Base-by-base conservation (phyloP, 106 monocot genomes). In the Phalaenopsis equestris region DNA sequence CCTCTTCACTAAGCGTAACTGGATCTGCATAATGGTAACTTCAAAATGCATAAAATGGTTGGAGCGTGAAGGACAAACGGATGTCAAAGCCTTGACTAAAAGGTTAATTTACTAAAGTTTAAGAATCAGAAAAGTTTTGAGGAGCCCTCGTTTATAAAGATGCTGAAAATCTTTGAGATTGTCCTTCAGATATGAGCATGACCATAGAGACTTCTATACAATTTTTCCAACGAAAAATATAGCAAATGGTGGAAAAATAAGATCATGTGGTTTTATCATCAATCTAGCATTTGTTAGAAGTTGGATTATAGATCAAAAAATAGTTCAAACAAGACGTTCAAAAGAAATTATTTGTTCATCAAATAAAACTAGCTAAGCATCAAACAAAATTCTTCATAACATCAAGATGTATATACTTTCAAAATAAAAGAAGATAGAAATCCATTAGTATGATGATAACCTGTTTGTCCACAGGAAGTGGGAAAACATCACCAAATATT, bases 401-500 rank as follows among this genome's bases (percentile, higher is more conserved):
- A 74, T 42, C 16, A 42, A 36, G 19, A 74, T 74, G 64, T 70
- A 70, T 43, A 74, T 74, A 15, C 45, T 74, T 38, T 19, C 9
- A 10, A 39, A 39, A 70, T 4, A 70, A 39, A 9, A 42, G 5
- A 21, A 36, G 14, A 36, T 42, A 49, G 75, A 68, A 64, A 72
- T 18, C 18, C 75, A n/a, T 56, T 14, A 43, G 55, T 21, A 39
- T 79, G 55, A 56, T 42, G 79, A 5, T 30, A 84, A 97, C 96
- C 90, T 97, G 96, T 72, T 87, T 82, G 2, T 94, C 91, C 80
- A 79, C 86, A 65, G 90, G 87, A 12, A 98, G 81, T 21, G 98
- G 97, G 15, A 87, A 24, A 78, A 93, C 72, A 86, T 98, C 94
- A 81, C 98, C 98, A 83, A 98, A 98, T 55, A 98, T 92, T 41